Evolutionary conservation across 2,329 filamentous ascomycete species (phyloP).

Genomic region (Xylariaceae sp.): DNA sequence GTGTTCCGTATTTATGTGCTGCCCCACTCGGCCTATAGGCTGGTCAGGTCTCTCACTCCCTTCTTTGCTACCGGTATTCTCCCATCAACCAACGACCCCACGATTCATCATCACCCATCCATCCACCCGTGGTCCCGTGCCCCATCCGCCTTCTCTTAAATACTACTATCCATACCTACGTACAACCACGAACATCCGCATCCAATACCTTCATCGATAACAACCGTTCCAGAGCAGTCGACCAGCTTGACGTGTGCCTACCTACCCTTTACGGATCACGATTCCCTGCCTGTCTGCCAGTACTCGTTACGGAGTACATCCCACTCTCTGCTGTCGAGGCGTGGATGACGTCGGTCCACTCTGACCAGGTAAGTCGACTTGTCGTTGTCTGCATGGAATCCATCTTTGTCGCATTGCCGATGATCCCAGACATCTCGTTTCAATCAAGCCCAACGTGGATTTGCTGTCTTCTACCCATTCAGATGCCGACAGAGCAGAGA

Average conservation of each 20-base stretch:
- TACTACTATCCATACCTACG: not conserved
- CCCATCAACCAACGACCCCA: constrained; percentile 13
- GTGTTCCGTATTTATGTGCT: too few species aligned
- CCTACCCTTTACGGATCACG: not conserved
- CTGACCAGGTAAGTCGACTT: constrained; percentile 6
- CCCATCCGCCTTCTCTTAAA: constrained; percentile 2
- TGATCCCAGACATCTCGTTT: not conserved
- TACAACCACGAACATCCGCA: not conserved
- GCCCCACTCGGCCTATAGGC: not conserved
- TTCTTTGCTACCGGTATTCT: not conserved
- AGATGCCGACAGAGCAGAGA: not conserved
- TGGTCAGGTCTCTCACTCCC: not conserved
- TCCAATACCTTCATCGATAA: constrained; percentile 1
- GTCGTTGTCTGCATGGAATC: not conserved
- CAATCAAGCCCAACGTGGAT: not conserved
- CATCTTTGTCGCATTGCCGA: constrained; percentile 3
- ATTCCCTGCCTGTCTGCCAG: not conserved
- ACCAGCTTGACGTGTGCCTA: not conserved
- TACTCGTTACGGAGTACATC: not conserved
- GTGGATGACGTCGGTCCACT: constrained; percentile 14
- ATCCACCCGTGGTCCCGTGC: constrained; percentile 1
- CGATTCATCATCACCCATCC: constrained; percentile 20
- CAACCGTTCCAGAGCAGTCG: not conserved
- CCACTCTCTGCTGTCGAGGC: not conserved
- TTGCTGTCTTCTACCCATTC: not conserved